Evolutionary conservation across 805 yeast species (phyloP), one percentile per base, ranked within the genome.

Genomic region (Yamadazyma tumulicola): DNA sequence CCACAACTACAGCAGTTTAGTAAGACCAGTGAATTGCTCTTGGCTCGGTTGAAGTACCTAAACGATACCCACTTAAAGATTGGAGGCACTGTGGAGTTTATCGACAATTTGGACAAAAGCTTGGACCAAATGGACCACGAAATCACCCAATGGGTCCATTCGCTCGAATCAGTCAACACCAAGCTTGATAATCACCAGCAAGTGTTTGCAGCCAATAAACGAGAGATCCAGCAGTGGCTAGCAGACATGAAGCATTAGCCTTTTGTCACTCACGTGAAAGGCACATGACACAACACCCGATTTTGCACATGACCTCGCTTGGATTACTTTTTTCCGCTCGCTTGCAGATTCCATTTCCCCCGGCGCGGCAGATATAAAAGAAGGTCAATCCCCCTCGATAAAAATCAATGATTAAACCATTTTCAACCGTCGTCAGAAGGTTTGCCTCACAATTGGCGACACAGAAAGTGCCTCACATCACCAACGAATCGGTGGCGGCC

Each of bases 401-500:
- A n/a, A n/a, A n/a, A n/a, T n/a, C n/a, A 6, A 26, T 26, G 29
- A 16, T 26, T 6, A 26, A 26, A 19, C 7, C 29, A 6, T 16
- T 28, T 10, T 19, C 18, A 7, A 19, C 22, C 17, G 12, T 5
- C 3, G 8, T 29, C 9, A 30, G 17, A 13, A 35, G 39, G 27
- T 31, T 20, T 4, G 31, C 21, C 6, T 55, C 69, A 24, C 87
- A 81, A 50, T 59, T 83, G 18, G 70, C 83, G 6, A 66, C 58
- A 41, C 62, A 74, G 34, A 69, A 71, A 37, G 64, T 77, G 3
- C 88, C 89, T 14, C 65, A 69, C n/a, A 67, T 81, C 34, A 63
- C 57, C 12, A 85, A 85, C 50, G 91, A 84, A 56, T 73, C 81
- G 3, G 72, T 77, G 22, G 80, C 77, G 52, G 59, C 69, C 2